phyloP scores from a whole-genome alignment of 768 basidiomycete genomes.

The Tephrocybe sp. region DNA sequence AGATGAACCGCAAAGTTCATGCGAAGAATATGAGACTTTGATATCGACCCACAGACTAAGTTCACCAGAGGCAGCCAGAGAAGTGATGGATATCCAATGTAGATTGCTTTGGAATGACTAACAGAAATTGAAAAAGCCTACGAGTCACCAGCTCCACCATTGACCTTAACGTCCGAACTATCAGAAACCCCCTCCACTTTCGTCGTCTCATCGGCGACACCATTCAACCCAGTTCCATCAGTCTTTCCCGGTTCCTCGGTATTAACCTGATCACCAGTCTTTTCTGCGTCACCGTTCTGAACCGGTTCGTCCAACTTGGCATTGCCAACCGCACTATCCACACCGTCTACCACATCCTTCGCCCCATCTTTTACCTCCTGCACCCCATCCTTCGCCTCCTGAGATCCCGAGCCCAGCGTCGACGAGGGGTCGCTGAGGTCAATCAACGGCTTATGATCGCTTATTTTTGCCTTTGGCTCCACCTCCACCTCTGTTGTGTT shows the following conservation, averaged over 20 bases:
- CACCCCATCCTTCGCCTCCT: not conserved
- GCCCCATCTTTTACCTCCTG: not conserved
- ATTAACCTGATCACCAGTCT: not conserved
- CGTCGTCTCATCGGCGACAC: not conserved
- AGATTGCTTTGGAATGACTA: not conserved
- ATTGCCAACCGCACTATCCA: not conserved
- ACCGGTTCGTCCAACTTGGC: not conserved
- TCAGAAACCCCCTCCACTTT: not conserved
- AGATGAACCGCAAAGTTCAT: too few relatives aligned
- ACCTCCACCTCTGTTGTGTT: not conserved
- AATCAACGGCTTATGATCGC: constrained; percentile 7
- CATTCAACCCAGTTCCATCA: not conserved
- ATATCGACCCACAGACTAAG: too few relatives aligned
- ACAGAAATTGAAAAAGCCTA: not conserved
- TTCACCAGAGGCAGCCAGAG: too few relatives aligned
- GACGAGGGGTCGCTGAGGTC: not conserved
- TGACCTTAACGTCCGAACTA: not conserved
- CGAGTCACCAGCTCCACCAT: constrained; percentile 8
- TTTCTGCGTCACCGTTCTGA: not conserved
- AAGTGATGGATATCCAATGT: not conserved
- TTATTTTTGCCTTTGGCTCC: not conserved
- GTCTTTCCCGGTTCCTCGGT: not conserved
- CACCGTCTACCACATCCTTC: not conserved
- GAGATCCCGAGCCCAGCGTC: not conserved
- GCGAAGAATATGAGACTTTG: too few relatives aligned